A percentile compares a stretch with the other conserved stretches of the same genome.
Evolutionary conservation across 2,329 filamentous ascomycete species (phyloP).

Genomic region (Tolypocladium amazonense): DNA sequence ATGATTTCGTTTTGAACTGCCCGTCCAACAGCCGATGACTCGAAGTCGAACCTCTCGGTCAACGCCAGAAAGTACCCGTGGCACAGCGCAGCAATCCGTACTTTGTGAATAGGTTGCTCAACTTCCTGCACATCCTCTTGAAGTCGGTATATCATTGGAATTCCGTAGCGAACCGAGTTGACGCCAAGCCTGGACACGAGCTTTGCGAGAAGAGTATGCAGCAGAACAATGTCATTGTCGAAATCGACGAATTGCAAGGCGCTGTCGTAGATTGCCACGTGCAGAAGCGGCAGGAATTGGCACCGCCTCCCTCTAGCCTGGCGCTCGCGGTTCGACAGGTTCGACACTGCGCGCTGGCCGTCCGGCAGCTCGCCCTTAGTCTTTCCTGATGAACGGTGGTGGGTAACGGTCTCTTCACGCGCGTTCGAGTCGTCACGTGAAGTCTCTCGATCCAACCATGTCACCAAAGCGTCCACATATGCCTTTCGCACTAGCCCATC

Average conservation of each 20-base stretch:
- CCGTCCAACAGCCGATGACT: constrained; percentile 55
- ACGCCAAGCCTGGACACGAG: constrained; percentile 71
- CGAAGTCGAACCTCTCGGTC: constrained; percentile 67
- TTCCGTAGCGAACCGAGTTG: constrained; percentile 65
- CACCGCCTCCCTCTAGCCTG: constrained; percentile 39
- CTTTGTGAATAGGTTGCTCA: constrained; percentile 57
- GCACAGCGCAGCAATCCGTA: constrained; percentile 72
- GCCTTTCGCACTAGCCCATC: constrained; percentile 71
- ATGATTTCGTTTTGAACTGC: constrained; percentile 68
- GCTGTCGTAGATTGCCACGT: constrained; percentile 83
- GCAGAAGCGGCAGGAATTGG: constrained; percentile 73
- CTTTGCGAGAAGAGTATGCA: constrained; percentile 67
- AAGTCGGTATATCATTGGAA: constrained; percentile 82
- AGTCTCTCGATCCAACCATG: constrained; percentile 79
- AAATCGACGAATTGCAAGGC: constrained; percentile 62
- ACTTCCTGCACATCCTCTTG: constrained; percentile 71
- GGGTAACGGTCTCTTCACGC: constrained; percentile 41
- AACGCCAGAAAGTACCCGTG: constrained; percentile 84
- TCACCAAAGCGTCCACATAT: constrained; percentile 72
- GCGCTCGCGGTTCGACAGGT: constrained; percentile 51
- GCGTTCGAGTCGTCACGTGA: constrained; percentile 54
- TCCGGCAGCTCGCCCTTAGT: constrained; percentile 29
- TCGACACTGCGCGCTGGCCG: constrained; percentile 57
- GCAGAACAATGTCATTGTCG: constrained; percentile 63
- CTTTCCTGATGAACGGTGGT: constrained; percentile 32